These are phyloP conservation scores for Balakata baccata DNA, from an alignment of 345 rosid species.

Conservation along the genomic window DNA sequence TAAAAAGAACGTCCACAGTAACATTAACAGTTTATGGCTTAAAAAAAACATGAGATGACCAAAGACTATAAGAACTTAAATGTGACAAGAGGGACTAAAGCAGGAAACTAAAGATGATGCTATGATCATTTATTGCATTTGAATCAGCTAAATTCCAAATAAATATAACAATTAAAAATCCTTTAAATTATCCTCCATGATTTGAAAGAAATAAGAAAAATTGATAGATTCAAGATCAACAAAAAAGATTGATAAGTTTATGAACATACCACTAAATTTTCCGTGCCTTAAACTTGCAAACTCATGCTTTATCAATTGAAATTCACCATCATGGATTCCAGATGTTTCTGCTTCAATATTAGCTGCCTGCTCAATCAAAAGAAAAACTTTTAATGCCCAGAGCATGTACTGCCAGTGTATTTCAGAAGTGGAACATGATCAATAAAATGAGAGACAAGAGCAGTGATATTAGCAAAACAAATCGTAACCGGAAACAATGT, in stretches of 20 bases:
- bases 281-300: conserved; percentile 64
- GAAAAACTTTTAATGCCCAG: not conserved
- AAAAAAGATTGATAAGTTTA: too few relatives aligned
- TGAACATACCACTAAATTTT: conserved; percentile 67
- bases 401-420: not conserved
- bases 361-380: conserved; percentile 57
- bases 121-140: too few relatives aligned
- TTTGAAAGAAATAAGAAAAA: too few relatives aligned
- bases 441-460: too few relatives aligned
- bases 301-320: conserved; percentile 66
- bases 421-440: too few relatives aligned
- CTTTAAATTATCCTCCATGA: too few relatives aligned
- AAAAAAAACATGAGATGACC: not conserved
- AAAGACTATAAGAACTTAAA: not conserved
- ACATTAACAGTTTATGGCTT: not conserved
- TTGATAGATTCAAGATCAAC: too few relatives aligned
- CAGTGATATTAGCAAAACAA: too few relatives aligned
- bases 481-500: not conserved
- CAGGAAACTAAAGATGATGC: not conserved
- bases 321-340: conserved; percentile 61
- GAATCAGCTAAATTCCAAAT: too few relatives aligned
- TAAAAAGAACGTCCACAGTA: not conserved
- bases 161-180: too few relatives aligned
- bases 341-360: conserved; percentile 73
- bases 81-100: not conserved